A percentile compares a stretch with the other conserved stretches of the same genome.
Evolutionary conservation across 2,329 filamentous ascomycete species (phyloP).

Genomic region (Ophiostoma australiae): DNA sequence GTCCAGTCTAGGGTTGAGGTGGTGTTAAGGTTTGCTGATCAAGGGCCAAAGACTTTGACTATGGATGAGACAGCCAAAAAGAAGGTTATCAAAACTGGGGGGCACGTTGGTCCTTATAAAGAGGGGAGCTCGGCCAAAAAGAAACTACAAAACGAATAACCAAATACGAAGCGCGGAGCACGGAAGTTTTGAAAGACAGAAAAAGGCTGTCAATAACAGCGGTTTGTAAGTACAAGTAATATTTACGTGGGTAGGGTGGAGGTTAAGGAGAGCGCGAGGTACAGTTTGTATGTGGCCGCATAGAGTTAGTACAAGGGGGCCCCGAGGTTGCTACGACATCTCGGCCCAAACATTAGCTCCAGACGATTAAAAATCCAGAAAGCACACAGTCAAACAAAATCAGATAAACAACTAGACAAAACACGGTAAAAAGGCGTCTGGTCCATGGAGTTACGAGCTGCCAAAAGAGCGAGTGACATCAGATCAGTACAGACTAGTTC

Average conservation of each 20-base stretch:
- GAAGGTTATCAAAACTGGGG: neutral
- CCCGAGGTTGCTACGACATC: conserved; percentile 3
- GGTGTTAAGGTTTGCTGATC: neutral
- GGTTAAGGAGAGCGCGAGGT: neutral
- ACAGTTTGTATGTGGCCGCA: neutral
- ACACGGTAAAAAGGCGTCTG: neutral
- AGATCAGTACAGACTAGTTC: neutral
- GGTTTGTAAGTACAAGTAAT: neutral
- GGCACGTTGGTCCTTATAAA: neutral
- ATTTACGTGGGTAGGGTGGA: neutral
- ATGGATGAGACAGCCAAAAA: neutral
- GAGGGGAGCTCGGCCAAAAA: neutral
- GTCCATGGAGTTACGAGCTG: neutral
- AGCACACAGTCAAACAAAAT: neutral
- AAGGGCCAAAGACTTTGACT: neutral
- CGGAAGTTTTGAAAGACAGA: neutral
- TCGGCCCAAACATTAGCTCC: conserved; percentile 11
- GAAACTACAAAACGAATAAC: neutral
- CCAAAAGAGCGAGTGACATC: neutral
- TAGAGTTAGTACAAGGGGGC: neutral
- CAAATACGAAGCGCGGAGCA: neutral
- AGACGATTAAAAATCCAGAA: neutral
- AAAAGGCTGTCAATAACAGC: neutral
- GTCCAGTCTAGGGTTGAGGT: neutral
- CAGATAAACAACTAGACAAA: neutral